Conservation (phyloP, 306 rosid genomes). For the Sechiopsis laciniata region DNA sequence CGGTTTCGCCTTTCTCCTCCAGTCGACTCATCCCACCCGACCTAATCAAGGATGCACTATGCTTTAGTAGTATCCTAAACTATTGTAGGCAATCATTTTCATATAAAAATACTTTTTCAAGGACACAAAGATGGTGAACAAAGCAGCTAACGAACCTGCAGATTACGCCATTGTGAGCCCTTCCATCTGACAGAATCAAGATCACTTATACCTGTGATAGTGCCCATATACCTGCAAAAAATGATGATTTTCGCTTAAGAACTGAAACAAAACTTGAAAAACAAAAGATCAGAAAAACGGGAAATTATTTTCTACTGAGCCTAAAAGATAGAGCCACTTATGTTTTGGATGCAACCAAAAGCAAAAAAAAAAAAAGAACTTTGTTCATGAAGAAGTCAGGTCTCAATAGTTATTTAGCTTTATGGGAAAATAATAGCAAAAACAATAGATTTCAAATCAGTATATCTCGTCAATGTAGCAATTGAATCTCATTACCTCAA, state of each 20-base stretch:
- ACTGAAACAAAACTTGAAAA: background rate
- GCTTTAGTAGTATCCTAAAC: background rate
- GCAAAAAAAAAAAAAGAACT: background rate
- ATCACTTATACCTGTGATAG: conserved; percentile 84
- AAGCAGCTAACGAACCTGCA: conserved; percentile 51
- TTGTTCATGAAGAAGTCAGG: background rate
- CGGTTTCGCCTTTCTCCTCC: conserved; percentile 86
- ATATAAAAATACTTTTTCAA: background rate
- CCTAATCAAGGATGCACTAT: conserved; percentile 38
- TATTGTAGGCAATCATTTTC: background rate
- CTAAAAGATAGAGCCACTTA: background rate
- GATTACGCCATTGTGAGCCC: conserved; percentile 92
- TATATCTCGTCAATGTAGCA: background rate
- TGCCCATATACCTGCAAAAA: conserved; percentile 84
- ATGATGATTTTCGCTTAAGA: too few species aligned
- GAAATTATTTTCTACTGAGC: background rate
- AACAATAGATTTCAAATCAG: background rate
- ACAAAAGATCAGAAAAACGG: background rate
- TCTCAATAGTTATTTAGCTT: background rate
- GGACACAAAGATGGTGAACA: conserved; percentile 2
- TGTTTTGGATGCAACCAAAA: background rate
- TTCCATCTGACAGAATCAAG: conserved; percentile 94
- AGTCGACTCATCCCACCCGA: conserved; percentile 98
- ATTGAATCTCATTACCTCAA: background rate
- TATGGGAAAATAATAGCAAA: background rate